Evolutionary conservation across 176 grass and related monocot species (phyloP).

Genomic region (Oropetium thomaeum): DNA sequence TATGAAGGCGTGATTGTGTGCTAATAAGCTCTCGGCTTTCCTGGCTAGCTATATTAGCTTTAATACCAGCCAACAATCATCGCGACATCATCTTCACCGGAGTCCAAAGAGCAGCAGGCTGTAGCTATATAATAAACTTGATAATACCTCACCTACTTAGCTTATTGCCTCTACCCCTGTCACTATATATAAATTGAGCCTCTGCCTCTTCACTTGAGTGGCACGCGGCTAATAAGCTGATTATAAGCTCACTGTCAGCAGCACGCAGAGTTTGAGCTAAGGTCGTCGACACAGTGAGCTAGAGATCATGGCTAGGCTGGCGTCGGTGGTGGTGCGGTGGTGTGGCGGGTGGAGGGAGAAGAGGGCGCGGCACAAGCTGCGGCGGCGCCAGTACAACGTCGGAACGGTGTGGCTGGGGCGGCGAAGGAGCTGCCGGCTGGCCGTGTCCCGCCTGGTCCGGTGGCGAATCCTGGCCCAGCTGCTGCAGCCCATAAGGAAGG

Average conservation of each 20-base stretch:
- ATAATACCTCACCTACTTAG: conserved; percentile 8
- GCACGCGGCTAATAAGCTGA: neutral
- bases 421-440: conserved; percentile 37
- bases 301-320: conserved; percentile 27
- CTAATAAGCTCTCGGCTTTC: neutral
- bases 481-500: conserved; percentile 53
- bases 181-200: conserved; percentile 44
- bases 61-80: conserved; percentile 23
- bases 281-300: too few relatives aligned
- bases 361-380: conserved; percentile 28
- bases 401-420: conserved; percentile 49
- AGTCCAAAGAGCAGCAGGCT: conserved; percentile 15
- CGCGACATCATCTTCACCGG: conserved; percentile 37
- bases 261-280: neutral
- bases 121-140: neutral
- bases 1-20: neutral
- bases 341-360: conserved; percentile 34
- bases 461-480: conserved; percentile 51
- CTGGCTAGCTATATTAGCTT: neutral
- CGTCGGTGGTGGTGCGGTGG: conserved; percentile 27
- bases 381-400: conserved; percentile 31
- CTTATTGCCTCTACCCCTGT: neutral
- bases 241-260: neutral
- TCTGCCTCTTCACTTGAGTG: neutral
- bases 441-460: conserved; percentile 41